A percentile compares a stretch with the other conserved stretches of the same genome.
phyloP scores from a whole-genome alignment of 257 asterid species.

The Solanum piurae region DNA sequence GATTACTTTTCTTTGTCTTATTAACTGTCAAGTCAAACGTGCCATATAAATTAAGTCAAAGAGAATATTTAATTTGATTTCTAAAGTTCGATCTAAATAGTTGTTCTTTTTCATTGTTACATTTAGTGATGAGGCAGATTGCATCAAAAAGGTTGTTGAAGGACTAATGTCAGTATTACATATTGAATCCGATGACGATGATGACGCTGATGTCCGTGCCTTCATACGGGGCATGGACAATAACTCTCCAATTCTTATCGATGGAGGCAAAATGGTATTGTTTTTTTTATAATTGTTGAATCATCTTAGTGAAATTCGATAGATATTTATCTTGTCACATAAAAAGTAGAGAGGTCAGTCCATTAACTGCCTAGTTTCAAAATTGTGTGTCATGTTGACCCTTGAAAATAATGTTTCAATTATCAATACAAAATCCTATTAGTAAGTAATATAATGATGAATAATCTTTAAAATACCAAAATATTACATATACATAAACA shows the following conservation, averaged over 20 bases:
- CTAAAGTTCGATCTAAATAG: neutral
- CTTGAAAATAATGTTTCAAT: no score
- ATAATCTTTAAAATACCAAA: no score
- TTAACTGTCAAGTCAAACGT: neutral
- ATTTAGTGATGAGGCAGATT: neutral
- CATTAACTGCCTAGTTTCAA: no score
- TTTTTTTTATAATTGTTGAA: neutral
- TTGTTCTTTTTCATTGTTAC: neutral
- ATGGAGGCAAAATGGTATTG: neutral
- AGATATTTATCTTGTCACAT: neutral
- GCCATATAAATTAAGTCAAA: fast-evolving
- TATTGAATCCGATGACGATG: neutral
- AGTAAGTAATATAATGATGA: no score
- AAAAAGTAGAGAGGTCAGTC: no score
- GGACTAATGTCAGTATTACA: neutral
- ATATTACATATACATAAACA: no score
- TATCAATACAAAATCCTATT: no score
- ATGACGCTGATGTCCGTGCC: neutral
- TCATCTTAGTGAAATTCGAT: neutral
- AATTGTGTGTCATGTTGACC: no score
- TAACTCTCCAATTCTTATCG: neutral
- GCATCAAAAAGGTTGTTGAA: neutral
- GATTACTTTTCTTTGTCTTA: neutral
- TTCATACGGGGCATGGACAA: neutral
- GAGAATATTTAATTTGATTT: neutral